Evolutionary conservation across 805 yeast species (phyloP).

Genomic region (Pichia exigua): DNA sequence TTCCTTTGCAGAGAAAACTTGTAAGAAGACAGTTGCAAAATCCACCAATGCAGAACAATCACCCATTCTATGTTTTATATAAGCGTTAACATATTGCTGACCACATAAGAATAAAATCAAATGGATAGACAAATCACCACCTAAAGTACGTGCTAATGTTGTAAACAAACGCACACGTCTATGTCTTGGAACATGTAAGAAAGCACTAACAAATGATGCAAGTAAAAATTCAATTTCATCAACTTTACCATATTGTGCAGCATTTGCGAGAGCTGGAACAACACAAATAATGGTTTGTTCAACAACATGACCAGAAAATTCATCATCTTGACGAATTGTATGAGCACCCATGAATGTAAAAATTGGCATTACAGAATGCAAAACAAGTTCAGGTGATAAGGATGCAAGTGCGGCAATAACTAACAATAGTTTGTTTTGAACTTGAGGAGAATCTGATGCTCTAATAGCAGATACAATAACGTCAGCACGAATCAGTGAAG

Average conservation of each 20-base stretch:
- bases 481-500: constrained; percentile 75
- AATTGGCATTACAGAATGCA: constrained; percentile 98
- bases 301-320: constrained; percentile 84
- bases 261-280: constrained; percentile 73
- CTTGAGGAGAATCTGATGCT: constrained; percentile 85
- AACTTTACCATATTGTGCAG: constrained; percentile 35
- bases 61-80: constrained; percentile 46
- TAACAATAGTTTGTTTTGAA: constrained; percentile 78
- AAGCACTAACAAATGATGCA: constrained; percentile 88
- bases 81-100: constrained; percentile 58
- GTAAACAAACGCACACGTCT: constrained; percentile 82
- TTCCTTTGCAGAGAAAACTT: constrained; percentile 58
- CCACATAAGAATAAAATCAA: constrained; percentile 72
- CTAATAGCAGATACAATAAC: constrained; percentile 86
- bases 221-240: constrained; percentile 78
- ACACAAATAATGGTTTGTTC: constrained; percentile 87
- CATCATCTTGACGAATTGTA: constrained; percentile 94
- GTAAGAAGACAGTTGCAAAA: constrained; percentile 62
- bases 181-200: constrained; percentile 92
- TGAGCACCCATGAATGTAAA: constrained; percentile 99
- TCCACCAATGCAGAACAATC: constrained; percentile 66
- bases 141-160: constrained; percentile 69
- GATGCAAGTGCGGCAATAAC: constrained; percentile 85
- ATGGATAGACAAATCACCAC: constrained; percentile 58
- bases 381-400: constrained; percentile 80